A percentile compares a stretch with the other conserved stretches of the same genome.
phyloP scores from a whole-genome alignment of 208 protist genomes.

The Trypanosoma scelopori region DNA sequence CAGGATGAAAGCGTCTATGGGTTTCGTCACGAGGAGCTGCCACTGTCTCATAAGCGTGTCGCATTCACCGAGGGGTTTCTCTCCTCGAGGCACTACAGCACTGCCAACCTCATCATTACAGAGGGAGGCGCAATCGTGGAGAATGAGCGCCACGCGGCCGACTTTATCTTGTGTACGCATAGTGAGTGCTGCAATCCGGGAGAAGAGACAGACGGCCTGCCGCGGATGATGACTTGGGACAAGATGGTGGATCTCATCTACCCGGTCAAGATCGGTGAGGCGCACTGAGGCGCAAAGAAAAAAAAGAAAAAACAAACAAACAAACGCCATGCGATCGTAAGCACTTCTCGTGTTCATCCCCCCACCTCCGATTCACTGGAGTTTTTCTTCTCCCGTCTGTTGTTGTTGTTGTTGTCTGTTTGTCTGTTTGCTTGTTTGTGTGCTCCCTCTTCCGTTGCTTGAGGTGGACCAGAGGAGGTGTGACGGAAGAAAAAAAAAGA shows the following conservation, averaged over 20 bases:
- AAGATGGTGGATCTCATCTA: slow-evolving; percentile 83
- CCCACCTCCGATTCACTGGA: no score
- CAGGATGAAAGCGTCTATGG: slow-evolving; percentile 69
- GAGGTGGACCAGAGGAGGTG: no score
- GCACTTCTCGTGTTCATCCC: slow-evolving; percentile 3
- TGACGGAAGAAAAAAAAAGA: neutral
- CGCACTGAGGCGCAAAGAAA: slow-evolving; percentile 4
- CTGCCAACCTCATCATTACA: slow-evolving; percentile 53
- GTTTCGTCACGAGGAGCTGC: slow-evolving; percentile 80
- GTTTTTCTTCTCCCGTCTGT: no score
- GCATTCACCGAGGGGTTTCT: slow-evolving; percentile 67
- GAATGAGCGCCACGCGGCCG: slow-evolving; percentile 35
- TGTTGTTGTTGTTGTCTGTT: neutral
- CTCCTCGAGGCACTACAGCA: slow-evolving; percentile 69
- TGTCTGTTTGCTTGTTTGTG: no score
- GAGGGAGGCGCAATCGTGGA: slow-evolving; percentile 75
- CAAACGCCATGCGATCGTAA: slow-evolving; percentile 1
- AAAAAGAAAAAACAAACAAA: slow-evolving; percentile 17
- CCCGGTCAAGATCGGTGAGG: slow-evolving; percentile 43
- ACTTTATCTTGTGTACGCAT: slow-evolving; percentile 82
- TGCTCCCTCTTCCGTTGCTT: no score
- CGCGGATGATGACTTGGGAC: slow-evolving; percentile 78
- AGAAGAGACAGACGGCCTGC: slow-evolving; percentile 1
- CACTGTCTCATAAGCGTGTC: slow-evolving; percentile 67
- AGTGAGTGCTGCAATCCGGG: slow-evolving; percentile 35